Conservation (phyloP, 2,329 filamentous ascomycete species). For the Colletotrichum trifolii region DNA sequence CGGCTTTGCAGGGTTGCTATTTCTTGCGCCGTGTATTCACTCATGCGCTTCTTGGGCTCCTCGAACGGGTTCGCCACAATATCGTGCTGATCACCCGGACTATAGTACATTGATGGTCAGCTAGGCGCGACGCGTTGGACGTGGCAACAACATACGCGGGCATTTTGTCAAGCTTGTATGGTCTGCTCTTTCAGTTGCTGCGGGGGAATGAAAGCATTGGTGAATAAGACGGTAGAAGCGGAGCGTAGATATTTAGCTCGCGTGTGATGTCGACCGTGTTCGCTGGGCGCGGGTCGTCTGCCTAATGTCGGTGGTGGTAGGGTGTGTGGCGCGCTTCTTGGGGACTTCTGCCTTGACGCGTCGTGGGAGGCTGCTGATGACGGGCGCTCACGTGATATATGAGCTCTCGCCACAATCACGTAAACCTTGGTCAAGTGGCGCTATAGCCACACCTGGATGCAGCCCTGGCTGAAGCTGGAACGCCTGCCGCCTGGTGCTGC, state of each 20-base stretch:
- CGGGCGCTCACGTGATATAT: background rate
- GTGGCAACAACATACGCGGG: constrained; percentile 54
- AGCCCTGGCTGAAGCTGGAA: too few species aligned
- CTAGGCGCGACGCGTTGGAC: background rate
- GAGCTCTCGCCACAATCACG: too few species aligned
- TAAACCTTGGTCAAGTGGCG: too few species aligned
- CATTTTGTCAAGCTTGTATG: constrained; percentile 45
- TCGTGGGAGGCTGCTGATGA: constrained; percentile 20
- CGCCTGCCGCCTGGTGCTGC: constrained; percentile 3
- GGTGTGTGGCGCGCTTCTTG: constrained; percentile 20
- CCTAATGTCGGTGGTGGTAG: background rate
- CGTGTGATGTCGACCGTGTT: background rate
- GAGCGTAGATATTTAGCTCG: background rate
- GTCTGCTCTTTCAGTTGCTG: background rate
- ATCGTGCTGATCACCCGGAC: constrained; percentile 75
- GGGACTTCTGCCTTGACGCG: constrained; percentile 19
- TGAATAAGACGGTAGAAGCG: background rate
- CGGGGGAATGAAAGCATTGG: background rate
- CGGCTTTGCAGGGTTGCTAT: constrained; percentile 88
- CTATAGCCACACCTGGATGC: too few species aligned
- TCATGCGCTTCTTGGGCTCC: constrained; percentile 74
- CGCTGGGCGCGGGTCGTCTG: constrained; percentile 4
- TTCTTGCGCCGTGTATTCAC: constrained; percentile 87
- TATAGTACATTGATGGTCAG: constrained; percentile 47
- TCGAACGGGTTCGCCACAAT: constrained; percentile 82